A percentile compares a stretch with the other conserved stretches of the same genome.
Conservation (phyloP, 495 filamentous ascomycete species). For the Aspergillus diversus region DNA sequence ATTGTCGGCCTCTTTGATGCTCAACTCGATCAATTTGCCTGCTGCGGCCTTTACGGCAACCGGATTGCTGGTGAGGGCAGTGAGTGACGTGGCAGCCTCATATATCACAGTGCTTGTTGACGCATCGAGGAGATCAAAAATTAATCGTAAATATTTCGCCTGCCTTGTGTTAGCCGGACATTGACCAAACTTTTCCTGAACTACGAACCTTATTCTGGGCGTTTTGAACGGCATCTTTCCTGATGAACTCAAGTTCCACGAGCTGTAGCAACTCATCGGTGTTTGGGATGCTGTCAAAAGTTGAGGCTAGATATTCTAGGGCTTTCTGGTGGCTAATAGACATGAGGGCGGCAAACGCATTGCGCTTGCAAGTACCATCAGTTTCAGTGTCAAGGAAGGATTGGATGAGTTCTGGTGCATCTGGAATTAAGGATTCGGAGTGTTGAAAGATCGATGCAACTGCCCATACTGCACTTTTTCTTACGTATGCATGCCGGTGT, state of each 20-base stretch:
- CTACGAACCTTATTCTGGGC: conserved; percentile 80
- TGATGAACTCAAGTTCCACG: conserved; percentile 93
- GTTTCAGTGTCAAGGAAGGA: conserved; percentile 90
- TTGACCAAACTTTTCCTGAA: background rate
- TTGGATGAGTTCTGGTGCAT: conserved; percentile 90
- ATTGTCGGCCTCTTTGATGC: conserved; percentile 96
- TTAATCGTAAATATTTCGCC: conserved; percentile 89
- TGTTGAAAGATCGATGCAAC: conserved; percentile 91
- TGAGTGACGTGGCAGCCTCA: conserved; percentile 97
- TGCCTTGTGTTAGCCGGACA: conserved; percentile 41
- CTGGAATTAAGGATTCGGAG: conserved; percentile 89
- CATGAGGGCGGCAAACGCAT: conserved; percentile 90
- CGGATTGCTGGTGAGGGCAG: conserved; percentile 91
- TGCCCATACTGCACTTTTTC: conserved; percentile 97
- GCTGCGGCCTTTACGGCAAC: conserved; percentile 98
- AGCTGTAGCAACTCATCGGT: conserved; percentile 93
- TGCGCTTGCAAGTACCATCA: conserved; percentile 96
- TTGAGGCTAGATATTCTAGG: conserved; percentile 83
- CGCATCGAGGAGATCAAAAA: conserved; percentile 96
- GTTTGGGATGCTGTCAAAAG: conserved; percentile 92
- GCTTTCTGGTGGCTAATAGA: conserved; percentile 93
- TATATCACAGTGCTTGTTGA: conserved; percentile 94
- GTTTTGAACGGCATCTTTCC: conserved; percentile 96
- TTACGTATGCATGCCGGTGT: conserved; percentile 94
- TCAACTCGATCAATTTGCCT: conserved; percentile 92